Conservation (phyloP, 805 yeast genomes). For the Saturnispora kantuleensis region DNA sequence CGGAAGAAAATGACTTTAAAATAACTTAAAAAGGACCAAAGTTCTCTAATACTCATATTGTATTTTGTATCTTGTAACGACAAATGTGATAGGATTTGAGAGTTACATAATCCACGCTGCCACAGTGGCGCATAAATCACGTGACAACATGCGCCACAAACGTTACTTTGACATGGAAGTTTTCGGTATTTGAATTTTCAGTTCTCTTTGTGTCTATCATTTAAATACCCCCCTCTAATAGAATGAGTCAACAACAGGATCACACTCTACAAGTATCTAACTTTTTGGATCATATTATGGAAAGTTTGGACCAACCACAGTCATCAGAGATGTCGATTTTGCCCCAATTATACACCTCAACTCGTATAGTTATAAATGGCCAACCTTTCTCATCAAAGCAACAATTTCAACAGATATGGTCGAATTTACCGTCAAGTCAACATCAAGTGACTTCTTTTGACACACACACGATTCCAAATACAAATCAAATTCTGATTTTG, state of each 20-base stretch:
- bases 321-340: constrained; percentile 17
- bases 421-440: constrained; percentile 44
- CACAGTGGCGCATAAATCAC: no score
- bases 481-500: constrained; percentile 32
- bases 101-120: no score
- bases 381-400: constrained; percentile 42
- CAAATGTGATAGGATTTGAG: no score
- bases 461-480: constrained; percentile 50
- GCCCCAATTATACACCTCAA: constrained; percentile 40
- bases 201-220: no score
- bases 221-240: not conserved
- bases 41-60: no score
- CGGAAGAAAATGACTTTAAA: no score
- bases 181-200: no score
- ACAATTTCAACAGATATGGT: constrained; percentile 51
- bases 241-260: not conserved
- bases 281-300: constrained; percentile 16
- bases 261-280: constrained; percentile 2
- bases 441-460: constrained; percentile 59
- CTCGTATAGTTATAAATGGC: constrained; percentile 51
- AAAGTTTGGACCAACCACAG: constrained; percentile 21
- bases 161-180: no score
- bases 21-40: no score
- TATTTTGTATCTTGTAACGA: no score
- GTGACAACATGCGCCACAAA: no score